phyloP scores from a whole-genome alignment of 768 basidiomycete species.

The Kwoniella newhampshirensis region DNA sequence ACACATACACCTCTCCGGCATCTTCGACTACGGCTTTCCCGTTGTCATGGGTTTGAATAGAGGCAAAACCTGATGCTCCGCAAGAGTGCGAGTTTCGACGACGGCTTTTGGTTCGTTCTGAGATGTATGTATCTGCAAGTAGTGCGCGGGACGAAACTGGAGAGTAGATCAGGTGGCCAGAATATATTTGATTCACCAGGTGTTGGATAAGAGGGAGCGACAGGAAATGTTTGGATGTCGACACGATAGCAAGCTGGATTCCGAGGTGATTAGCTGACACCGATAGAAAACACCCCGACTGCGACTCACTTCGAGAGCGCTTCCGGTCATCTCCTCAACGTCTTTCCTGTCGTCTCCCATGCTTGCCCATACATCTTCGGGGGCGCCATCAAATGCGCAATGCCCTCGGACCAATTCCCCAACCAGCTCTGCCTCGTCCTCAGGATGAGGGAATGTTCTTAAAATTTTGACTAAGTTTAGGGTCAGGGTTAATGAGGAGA shows the following conservation, averaged over 20 bases:
- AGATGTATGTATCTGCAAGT: constrained; percentile 81
- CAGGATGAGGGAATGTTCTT: constrained; percentile 65
- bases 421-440: constrained; percentile 69
- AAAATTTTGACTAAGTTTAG: constrained; percentile 66
- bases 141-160: constrained; percentile 65
- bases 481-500: neutral
- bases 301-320: constrained; percentile 74
- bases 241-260: constrained; percentile 79
- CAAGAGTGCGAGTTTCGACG: constrained; percentile 62
- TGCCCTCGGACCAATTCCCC: constrained; percentile 78
- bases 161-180: constrained; percentile 57
- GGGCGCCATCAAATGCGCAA: constrained; percentile 75
- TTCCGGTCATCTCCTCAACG: constrained; percentile 66
- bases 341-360: constrained; percentile 62
- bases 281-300: neutral
- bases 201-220: constrained; percentile 79
- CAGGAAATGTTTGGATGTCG: constrained; percentile 78
- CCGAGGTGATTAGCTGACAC: neutral
- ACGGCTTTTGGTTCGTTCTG: constrained; percentile 60
- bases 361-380: constrained; percentile 68
- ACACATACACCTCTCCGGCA: constrained; percentile 45
- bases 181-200: constrained; percentile 82
- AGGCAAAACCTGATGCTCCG: constrained; percentile 7
- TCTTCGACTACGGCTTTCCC: constrained; percentile 18
- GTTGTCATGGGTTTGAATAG: neutral